Evolutionary conservation across 495 filamentous ascomycete species (phyloP), one percentile per base, ranked within the genome.

Genomic region (Venustampulla echinocandica): DNA sequence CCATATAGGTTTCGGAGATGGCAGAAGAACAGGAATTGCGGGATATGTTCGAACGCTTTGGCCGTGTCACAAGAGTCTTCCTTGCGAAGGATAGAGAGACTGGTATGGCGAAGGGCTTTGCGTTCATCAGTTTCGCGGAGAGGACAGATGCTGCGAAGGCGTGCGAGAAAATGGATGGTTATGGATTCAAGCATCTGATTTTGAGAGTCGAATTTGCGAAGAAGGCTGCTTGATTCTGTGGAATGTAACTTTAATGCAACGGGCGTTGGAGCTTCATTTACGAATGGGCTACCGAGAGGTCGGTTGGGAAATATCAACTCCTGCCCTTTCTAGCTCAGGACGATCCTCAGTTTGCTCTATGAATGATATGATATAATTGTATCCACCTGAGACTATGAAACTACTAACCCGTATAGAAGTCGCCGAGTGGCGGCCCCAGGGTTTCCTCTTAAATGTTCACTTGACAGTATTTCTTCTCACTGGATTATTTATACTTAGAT

Each of bases 91-190:
- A 98, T 67, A 73, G 92, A 62, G 93, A 97, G 39, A 97, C 93
- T 25, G 83, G 85, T 46, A 61, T 87, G 55, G 92, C 93, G 43
- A 98, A 98, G 77, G 92, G 92, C 35, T 98, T 97, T 60, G 92
- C 92, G 14, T 98, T 98, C 64, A 94, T 98, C 69, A 93, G 85
- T 64, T 98, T 89, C 65, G 81, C 80, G 40, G 92, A 97, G 53
- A 76, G 90, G 54, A 64, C 69, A 48, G 93, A 98, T 67, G 92
- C 92, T 45, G 80, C 84, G 47, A 84, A 80, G 67, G 92, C 92
- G 6, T 95, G 90, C 68, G 82, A 85, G 69, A 97, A 95, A 74
- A 85, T 98, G 83, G 92, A 98, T 69, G 93, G 93, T 54, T 95
- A 85, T 67, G 87, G 87, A 61, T 94, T 89, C 69, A 82, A 83